Evolutionary conservation across 352 stramenopile species (phyloP).

Genomic region (Globisporangium parvum): DNA sequence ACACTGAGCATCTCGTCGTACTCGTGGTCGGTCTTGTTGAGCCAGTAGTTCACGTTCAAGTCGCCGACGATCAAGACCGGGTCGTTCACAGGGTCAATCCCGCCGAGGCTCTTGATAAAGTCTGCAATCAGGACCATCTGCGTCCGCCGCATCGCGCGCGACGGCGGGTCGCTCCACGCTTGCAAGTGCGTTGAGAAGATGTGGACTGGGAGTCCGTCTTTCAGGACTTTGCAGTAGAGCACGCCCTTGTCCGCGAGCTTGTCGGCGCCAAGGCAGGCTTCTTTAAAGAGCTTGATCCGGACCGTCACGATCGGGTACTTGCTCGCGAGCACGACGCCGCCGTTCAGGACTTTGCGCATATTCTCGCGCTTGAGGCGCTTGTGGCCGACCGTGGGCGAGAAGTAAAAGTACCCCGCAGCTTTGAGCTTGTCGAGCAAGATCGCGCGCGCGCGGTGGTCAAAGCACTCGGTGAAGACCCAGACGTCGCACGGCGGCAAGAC

Average conservation of each 20-base stretch:
- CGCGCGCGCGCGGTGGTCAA: slow-evolving; percentile 62
- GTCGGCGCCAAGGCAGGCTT: slow-evolving; percentile 52
- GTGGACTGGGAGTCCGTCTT: slow-evolving; percentile 64
- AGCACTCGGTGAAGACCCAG: slow-evolving; percentile 77
- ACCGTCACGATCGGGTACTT: slow-evolving; percentile 74
- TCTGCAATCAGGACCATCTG: slow-evolving; percentile 62
- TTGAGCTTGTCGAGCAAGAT: slow-evolving; percentile 64
- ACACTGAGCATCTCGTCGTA: slow-evolving; percentile 79
- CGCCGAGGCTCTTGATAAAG: slow-evolving; percentile 41
- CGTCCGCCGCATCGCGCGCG: slow-evolving; percentile 43
- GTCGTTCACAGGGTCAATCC: slow-evolving; percentile 56
- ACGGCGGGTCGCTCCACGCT: slow-evolving; percentile 64
- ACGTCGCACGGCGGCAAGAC: slow-evolving; percentile 59
- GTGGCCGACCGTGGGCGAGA: slow-evolving; percentile 66
- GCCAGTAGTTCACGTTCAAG: slow-evolving; percentile 74
- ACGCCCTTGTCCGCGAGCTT: slow-evolving; percentile 73
- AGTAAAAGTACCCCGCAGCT: slow-evolving; percentile 57
- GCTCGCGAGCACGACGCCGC: slow-evolving; percentile 58
- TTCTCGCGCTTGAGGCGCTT: slow-evolving; percentile 56
- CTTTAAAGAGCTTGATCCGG: slow-evolving; percentile 66
- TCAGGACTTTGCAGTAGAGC: slow-evolving; percentile 77
- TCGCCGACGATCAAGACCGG: slow-evolving; percentile 59
- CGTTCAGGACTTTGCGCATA: slow-evolving; percentile 68
- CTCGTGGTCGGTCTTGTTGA: slow-evolving; percentile 65
- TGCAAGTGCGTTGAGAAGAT: slow-evolving; percentile 74